A percentile compares a stretch with the other conserved stretches of the same genome.
phyloP scores from a whole-genome alignment of 768 basidiomycete genomes.

The Coprinopsis marcescibilis region DNA sequence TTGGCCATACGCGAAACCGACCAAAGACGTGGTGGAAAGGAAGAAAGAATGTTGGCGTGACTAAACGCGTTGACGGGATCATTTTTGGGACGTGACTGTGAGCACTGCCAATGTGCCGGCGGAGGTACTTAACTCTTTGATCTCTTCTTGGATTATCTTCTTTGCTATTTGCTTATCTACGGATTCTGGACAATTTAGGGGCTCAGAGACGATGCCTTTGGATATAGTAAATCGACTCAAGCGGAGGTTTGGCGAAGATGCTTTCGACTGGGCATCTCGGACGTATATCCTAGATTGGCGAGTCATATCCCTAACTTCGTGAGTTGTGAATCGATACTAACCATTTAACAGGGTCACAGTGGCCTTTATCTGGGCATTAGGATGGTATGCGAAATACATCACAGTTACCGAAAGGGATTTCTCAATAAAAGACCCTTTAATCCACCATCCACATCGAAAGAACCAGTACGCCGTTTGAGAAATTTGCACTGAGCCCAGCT shows the following conservation, averaged over 20 bases:
- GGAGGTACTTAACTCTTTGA: too few relatives aligned
- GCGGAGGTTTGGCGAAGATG: constrained; percentile 30
- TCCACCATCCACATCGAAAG: constrained; percentile 43
- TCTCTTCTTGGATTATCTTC: too few relatives aligned
- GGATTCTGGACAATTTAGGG: neutral
- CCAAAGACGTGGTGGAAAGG: constrained; percentile 5
- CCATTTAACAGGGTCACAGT: constrained; percentile 28
- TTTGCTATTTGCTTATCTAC: neutral
- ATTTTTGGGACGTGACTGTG: too few relatives aligned
- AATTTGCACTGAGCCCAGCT: constrained; percentile 1
- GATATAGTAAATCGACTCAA: constrained; percentile 11
- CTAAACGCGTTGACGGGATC: too few relatives aligned
- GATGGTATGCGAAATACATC: constrained; percentile 19
- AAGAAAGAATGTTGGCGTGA: too few relatives aligned
- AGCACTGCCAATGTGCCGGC: too few relatives aligned
- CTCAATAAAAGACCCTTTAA: constrained; percentile 42
- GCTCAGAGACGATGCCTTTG: neutral
- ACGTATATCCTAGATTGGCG: constrained; percentile 55
- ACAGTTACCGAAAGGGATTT: constrained; percentile 49
- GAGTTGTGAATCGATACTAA: neutral
- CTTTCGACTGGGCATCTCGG: constrained; percentile 37
- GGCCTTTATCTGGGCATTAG: constrained; percentile 35
- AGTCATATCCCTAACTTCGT: neutral
- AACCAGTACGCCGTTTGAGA: constrained; percentile 37
- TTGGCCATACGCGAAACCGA: constrained; percentile 14